Percentiles rank a stretch among this genome's conserved stretches.
Conservation (phyloP, 176 grass and related monocot genomes). For the Lolium rigidum region DNA sequence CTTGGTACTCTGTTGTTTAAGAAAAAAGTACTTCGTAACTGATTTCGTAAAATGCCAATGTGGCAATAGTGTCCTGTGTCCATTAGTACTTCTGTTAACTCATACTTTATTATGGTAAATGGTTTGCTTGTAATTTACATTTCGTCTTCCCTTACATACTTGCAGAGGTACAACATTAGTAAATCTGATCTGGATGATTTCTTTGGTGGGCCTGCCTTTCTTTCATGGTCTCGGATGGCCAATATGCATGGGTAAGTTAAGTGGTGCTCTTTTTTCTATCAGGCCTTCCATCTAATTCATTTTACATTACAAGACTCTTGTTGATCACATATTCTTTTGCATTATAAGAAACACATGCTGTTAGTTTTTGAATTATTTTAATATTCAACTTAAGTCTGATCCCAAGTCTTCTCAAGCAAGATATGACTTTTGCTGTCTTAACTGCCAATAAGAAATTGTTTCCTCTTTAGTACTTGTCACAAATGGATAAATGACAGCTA, state of each 20-base stretch:
- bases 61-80: background rate
- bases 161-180: slow-evolving; percentile 74
- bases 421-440: slow-evolving; percentile 29
- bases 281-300: background rate
- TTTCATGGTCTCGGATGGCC: slow-evolving; percentile 86
- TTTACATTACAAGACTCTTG: background rate
- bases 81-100: slow-evolving; percentile 14
- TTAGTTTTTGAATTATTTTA: slow-evolving; percentile 22
- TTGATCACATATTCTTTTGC: slow-evolving; percentile 2
- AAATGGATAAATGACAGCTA: background rate
- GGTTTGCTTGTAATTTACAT: slow-evolving; percentile 25
- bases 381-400: slow-evolving; percentile 12
- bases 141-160: slow-evolving; percentile 3
- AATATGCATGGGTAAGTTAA: slow-evolving; percentile 85
- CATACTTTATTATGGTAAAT: slow-evolving; percentile 1
- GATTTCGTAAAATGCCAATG: slow-evolving; percentile 7
- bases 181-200: slow-evolving; percentile 68
- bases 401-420: background rate
- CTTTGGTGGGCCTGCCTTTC: slow-evolving; percentile 76
- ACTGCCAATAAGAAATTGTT: background rate
- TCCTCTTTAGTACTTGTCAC: slow-evolving; percentile 14
- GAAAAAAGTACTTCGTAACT: background rate
- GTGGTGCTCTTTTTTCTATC: slow-evolving; percentile 13
- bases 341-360: background rate
- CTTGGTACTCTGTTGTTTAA: background rate